Conservation (phyloP, 2,329 filamentous ascomycete species). For the Geosmithia putterillii region DNA sequence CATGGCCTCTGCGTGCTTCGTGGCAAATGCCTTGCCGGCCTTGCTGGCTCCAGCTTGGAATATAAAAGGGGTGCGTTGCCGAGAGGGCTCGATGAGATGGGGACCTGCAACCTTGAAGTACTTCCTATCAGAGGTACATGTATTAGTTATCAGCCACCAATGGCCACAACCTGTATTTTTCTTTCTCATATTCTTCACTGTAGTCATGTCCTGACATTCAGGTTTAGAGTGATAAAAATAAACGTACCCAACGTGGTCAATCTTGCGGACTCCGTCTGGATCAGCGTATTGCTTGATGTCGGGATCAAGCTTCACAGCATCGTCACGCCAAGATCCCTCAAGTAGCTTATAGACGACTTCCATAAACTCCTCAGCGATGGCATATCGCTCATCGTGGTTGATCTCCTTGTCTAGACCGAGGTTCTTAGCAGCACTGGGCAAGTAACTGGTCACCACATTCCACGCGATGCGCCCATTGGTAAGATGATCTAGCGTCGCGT, state of each 20-base stretch:
- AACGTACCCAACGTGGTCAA: slow-evolving; percentile 16
- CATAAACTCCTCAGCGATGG: slow-evolving; percentile 46
- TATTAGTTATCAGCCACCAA: background rate
- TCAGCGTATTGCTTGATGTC: slow-evolving; percentile 16
- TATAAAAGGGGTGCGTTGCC: slow-evolving; percentile 32
- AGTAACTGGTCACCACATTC: slow-evolving; percentile 54
- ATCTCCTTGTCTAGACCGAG: slow-evolving; percentile 44
- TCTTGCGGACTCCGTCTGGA: slow-evolving; percentile 18
- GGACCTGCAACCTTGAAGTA: slow-evolving; percentile 20
- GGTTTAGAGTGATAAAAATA: background rate
- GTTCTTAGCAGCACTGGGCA: slow-evolving; percentile 54
- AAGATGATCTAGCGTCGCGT: slow-evolving; percentile 19
- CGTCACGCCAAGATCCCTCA: slow-evolving; percentile 20
- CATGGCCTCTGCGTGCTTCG: slow-evolving; percentile 17
- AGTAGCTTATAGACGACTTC: slow-evolving; percentile 48
- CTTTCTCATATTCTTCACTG: too few species aligned
- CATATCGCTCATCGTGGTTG: slow-evolving; percentile 37
- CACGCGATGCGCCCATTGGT: slow-evolving; percentile 31
- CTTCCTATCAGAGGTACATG: slow-evolving; percentile 2
- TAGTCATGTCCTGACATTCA: too few species aligned
- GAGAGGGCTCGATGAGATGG: slow-evolving; percentile 29
- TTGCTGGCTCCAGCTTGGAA: slow-evolving; percentile 32
- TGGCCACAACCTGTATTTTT: background rate
- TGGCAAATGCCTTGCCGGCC: slow-evolving; percentile 29
- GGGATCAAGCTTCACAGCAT: slow-evolving; percentile 7